Evolutionary conservation across 768 basidiomycete species (phyloP), one percentile per base, ranked within the genome.

Genomic region (Amanita rubescens): DNA sequence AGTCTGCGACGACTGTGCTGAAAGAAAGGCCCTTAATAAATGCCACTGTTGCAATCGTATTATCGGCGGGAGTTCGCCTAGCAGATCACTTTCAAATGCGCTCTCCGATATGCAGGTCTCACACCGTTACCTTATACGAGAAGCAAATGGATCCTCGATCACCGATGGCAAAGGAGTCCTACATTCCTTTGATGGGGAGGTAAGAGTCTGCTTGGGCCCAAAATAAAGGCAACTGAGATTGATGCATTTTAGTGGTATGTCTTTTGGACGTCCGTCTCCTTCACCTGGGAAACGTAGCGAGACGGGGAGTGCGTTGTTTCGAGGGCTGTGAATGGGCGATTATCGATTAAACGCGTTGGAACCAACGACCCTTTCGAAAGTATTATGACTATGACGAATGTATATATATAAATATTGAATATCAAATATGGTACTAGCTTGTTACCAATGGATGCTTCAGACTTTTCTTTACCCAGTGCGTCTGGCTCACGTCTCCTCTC

Each of bases 401-500:
- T n/a, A n/a, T n/a, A n/a, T n/a, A n/a, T n/a, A n/a, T n/a, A n/a
- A n/a, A n/a, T n/a, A n/a, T n/a, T n/a, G n/a, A n/a, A n/a, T n/a
- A n/a, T n/a, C n/a, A n/a, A n/a, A n/a, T n/a, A n/a, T n/a, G 27
- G 8, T 30, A 30, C 27, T 8, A 30, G 8, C 27, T 8, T 30
- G 27, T 30, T 30, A 30, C 5, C n/a, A 30, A 32, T 44, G 51
- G 43, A 53, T n/a, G 33, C 22, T n/a, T 53, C 52, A 1, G 35
- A 53, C 43, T 53, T 53, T 46, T n/a, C 20, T 53, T 15, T 53
- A 9, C 32, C 52, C 22, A 6, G 43, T 19, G 32, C 44, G 8
- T 34, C 43, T 7, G 57, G 53, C 12, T 63, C 60, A 14, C 60
- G 58, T 33, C 48, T 82, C 12, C 69, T 82, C 37, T 77, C 75